Evolutionary conservation across 2,329 filamentous ascomycete genomes (phyloP).

Genomic region (Blumeria hordei): DNA sequence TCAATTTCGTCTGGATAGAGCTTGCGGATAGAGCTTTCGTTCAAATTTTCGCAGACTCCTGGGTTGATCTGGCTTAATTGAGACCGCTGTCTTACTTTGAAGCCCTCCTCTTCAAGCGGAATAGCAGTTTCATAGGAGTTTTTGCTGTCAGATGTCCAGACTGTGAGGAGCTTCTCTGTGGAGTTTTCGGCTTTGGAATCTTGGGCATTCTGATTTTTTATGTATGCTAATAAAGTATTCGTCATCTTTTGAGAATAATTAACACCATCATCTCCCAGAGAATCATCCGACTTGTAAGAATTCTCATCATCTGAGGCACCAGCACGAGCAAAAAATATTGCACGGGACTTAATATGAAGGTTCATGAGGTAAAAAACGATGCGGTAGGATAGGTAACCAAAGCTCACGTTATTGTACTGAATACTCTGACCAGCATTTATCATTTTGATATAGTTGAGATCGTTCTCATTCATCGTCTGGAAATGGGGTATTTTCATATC

Average conservation of each 20-base stretch:
- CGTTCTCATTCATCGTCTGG: constrained; percentile 83
- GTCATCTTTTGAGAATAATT: constrained; percentile 72
- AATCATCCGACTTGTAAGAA: constrained; percentile 75
- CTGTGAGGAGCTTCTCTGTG: constrained; percentile 53
- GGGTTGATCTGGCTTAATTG: constrained; percentile 97
- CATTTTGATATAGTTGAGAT: constrained; percentile 98
- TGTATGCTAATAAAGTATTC: constrained; percentile 57
- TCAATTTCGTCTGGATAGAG: constrained; percentile 76
- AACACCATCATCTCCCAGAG: constrained; percentile 54
- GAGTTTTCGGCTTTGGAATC: constrained; percentile 52
- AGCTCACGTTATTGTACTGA: constrained; percentile 89
- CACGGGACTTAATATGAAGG: constrained; percentile 82
- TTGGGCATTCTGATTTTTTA: constrained; percentile 15
- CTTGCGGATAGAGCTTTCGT: constrained; percentile 54
- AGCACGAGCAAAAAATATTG: constrained; percentile 78
- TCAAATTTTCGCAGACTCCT: constrained; percentile 84
- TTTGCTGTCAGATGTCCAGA: constrained; percentile 87
- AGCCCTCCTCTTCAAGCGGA: constrained; percentile 54
- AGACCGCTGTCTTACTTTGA: constrained; percentile 70
- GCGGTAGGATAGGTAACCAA: constrained; percentile 85
- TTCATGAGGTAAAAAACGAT: constrained; percentile 98
- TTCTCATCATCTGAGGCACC: constrained; percentile 74
- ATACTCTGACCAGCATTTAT: constrained; percentile 88
- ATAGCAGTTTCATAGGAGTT: constrained; percentile 79
- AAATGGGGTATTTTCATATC: constrained; percentile 84